Conservation (phyloP, 2,329 filamentous ascomycete genomes). For the Arthrobotrys musiformis region DNA sequence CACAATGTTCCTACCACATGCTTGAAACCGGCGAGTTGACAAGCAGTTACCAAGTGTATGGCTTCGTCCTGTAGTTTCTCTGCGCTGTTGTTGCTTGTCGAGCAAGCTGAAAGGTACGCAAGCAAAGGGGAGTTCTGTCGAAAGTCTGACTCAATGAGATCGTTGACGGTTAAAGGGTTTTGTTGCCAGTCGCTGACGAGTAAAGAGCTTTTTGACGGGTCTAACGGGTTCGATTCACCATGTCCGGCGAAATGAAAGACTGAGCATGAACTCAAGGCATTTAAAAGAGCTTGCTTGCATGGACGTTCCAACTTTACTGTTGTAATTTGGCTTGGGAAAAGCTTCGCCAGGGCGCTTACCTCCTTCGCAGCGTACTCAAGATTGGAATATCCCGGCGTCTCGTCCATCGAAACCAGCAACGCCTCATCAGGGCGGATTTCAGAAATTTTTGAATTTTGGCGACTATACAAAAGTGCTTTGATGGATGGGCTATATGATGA, state of each 20-base stretch:
- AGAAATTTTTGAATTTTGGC: slow-evolving; percentile 23
- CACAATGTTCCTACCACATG: slow-evolving; percentile 60
- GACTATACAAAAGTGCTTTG: slow-evolving; percentile 60
- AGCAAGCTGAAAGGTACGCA: slow-evolving; percentile 34
- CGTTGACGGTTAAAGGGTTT: slow-evolving; percentile 13
- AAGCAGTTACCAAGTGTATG: slow-evolving; percentile 33
- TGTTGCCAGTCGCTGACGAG: too few relatives aligned
- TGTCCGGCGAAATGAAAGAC: slow-evolving; percentile 44
- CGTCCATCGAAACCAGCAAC: slow-evolving; percentile 61
- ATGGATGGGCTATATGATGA: slow-evolving; percentile 63
- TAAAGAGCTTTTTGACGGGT: too few relatives aligned
- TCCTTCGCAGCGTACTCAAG: slow-evolving; percentile 9
- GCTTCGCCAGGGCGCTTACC: not conserved
- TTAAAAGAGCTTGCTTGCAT: slow-evolving; percentile 38
- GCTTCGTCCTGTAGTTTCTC: slow-evolving; percentile 13
- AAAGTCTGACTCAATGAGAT: not conserved
- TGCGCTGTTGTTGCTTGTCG: slow-evolving; percentile 10
- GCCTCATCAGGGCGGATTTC: slow-evolving; percentile 36
- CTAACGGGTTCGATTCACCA: slow-evolving; percentile 3
- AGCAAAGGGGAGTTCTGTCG: slow-evolving; percentile 8
- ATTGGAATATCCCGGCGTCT: slow-evolving; percentile 56
- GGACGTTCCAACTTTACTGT: not conserved
- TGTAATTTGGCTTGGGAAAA: not conserved
- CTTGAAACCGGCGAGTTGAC: slow-evolving; percentile 29
- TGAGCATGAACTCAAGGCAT: not conserved